Conservation (phyloP, 176 grass and related monocot genomes). For the Cenchrus americanus region DNA sequence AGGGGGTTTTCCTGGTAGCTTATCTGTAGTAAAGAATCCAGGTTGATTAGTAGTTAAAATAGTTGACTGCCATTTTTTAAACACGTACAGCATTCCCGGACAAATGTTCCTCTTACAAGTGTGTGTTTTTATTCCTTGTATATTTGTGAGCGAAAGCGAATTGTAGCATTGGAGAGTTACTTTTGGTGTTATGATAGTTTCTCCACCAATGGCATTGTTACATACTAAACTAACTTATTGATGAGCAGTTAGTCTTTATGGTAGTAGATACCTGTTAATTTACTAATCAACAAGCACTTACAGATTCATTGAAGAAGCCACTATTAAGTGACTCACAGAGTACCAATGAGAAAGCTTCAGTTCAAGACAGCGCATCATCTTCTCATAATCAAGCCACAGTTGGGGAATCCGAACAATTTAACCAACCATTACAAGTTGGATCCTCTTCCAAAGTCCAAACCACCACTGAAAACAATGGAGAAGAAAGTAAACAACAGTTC, state of each 20-base stretch:
- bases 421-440: slow-evolving; percentile 21
- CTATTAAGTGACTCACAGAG: slow-evolving; percentile 2
- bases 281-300: slow-evolving; percentile 30
- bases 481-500: not conserved
- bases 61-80: not conserved
- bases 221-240: not conserved
- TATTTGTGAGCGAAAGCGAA: not conserved
- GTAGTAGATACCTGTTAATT: not conserved
- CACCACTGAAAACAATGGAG: not conserved
- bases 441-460: slow-evolving; percentile 21
- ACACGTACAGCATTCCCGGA: not conserved
- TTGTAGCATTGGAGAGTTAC: not conserved
- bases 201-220: not conserved
- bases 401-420: slow-evolving; percentile 18
- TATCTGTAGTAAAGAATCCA: not conserved
- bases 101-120: not conserved
- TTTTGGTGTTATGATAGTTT: not conserved
- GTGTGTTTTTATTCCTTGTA: not conserved
- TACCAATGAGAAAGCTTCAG: not conserved
- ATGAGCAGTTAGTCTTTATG: not conserved
- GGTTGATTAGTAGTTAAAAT: not conserved
- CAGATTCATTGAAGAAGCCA: slow-evolving; percentile 35
- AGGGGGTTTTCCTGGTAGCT: not conserved
- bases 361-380: not conserved
- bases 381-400: not conserved